Evolutionary conservation across 805 yeast genomes (phyloP), one percentile per base, ranked within the genome.

Genomic region (Yamadazyma scolyti): DNA sequence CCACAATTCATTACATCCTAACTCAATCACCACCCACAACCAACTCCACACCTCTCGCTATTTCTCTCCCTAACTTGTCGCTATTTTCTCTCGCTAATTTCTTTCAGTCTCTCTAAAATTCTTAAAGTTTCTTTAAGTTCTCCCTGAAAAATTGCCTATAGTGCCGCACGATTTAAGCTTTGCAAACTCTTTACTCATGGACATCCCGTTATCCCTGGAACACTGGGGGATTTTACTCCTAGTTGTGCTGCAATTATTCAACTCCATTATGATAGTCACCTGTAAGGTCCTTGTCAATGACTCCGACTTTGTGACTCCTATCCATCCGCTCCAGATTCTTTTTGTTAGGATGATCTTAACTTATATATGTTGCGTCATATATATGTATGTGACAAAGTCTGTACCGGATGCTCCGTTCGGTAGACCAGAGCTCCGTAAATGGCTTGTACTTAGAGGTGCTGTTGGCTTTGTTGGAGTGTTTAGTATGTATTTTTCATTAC

Each of bases 401-500:
- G 75, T 77, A 7, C 75, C 73, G 1, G 69, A 77, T 37, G 80
- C 75, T 9, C 82, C 90, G 2, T 71, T 77, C 40, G 96, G 96
- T 0, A 84, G 87, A 1, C 66, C 56, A 9, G 73, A 67, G 2
- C 50, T 76, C 22, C 61, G 95, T 9, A 47, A 53, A 30, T 64
- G 74, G 44, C 58, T 87, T 36, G 50, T 75, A 0, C 27, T 73
- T 4, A 65, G 96, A 38, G 96, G 96, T 0, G 28, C 69, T 1
- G 66, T 77, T 10, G 97, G 97, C 5, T 84, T 62, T 44, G 52
- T 82, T 35, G 95, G 95, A 3, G 94, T 87, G 5, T 80, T 80
- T 48, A 81, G 90, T 4, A 64, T 83, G 49, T 88, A 85, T 54
- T 84, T 68, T 50, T 76, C 95, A 1, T 60, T 88, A 41, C 68